Evolutionary conservation across 2,329 filamentous ascomycete species (phyloP).

Genomic region (Byssothecium circinans): DNA sequence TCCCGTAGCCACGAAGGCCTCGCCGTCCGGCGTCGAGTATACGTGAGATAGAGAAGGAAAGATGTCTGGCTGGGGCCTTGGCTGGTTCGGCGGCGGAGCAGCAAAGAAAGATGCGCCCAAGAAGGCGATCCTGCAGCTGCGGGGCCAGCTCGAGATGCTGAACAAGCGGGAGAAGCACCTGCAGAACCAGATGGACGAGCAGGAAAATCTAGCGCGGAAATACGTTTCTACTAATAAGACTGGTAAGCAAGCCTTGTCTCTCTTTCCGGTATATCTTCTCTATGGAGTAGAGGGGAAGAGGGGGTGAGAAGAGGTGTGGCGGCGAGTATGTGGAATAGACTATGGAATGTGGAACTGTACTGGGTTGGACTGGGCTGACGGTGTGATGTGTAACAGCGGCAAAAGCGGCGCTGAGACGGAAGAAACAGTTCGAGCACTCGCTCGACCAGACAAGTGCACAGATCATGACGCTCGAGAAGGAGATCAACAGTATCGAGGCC

Average conservation of each 20-base stretch:
- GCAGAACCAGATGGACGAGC: conserved; percentile 88
- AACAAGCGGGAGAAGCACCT: conserved; percentile 94
- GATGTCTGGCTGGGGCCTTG: conserved; percentile 52
- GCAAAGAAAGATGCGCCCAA: conserved; percentile 93
- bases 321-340: too few relatives aligned
- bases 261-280: background rate
- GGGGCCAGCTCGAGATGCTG: conserved; percentile 93
- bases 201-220: conserved; percentile 86
- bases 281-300: too few relatives aligned
- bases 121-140: conserved; percentile 88
- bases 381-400: conserved; percentile 66
- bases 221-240: conserved; percentile 87
- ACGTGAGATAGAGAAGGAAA: conserved; percentile 1
- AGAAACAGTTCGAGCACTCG: conserved; percentile 91
- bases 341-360: too few relatives aligned
- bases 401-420: conserved; percentile 85
- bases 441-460: conserved; percentile 88
- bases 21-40: too few relatives aligned
- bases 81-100: conserved; percentile 83
- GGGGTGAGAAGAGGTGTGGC: too few relatives aligned
- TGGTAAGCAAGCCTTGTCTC: conserved; percentile 59
- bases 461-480: conserved; percentile 88
- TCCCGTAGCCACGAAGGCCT: background rate
- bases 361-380: background rate
- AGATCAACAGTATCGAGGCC: conserved; percentile 95